Evolutionary conservation across 2,329 filamentous ascomycete genomes (phyloP).

Genomic region (Elsinoe batatas): DNA sequence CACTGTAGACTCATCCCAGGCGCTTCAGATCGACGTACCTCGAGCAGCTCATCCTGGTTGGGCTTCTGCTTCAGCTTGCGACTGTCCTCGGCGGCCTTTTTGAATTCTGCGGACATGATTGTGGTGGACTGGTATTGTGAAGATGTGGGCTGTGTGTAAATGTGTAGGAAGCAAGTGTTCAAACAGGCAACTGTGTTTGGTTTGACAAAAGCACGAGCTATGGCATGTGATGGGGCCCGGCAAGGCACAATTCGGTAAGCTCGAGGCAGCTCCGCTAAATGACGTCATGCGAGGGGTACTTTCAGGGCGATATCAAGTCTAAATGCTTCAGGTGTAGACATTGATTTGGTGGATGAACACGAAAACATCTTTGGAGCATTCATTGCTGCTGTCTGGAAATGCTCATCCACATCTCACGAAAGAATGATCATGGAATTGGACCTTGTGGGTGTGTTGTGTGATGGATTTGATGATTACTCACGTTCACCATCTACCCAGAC

Average conservation of each 20-base stretch:
- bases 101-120: slow-evolving; percentile 57
- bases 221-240: slow-evolving; percentile 1
- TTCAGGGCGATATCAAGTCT: background rate
- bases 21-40: slow-evolving; percentile 30
- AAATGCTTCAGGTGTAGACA: no score
- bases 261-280: background rate
- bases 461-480: background rate
- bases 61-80: slow-evolving; percentile 60
- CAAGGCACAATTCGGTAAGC: background rate
- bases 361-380: no score
- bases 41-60: slow-evolving; percentile 53
- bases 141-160: background rate
- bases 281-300: slow-evolving; percentile 1
- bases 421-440: no score
- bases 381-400: no score
- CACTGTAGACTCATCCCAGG: background rate
- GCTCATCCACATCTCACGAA: no score
- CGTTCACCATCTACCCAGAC: background rate
- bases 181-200: background rate
- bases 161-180: background rate
- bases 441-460: no score
- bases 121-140: background rate
- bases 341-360: no score
- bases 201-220: background rate
- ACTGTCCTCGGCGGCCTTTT: slow-evolving; percentile 59